phyloP scores from a whole-genome alignment of 352 stramenopile genomes.

The Phytopythium litorale region DNA sequence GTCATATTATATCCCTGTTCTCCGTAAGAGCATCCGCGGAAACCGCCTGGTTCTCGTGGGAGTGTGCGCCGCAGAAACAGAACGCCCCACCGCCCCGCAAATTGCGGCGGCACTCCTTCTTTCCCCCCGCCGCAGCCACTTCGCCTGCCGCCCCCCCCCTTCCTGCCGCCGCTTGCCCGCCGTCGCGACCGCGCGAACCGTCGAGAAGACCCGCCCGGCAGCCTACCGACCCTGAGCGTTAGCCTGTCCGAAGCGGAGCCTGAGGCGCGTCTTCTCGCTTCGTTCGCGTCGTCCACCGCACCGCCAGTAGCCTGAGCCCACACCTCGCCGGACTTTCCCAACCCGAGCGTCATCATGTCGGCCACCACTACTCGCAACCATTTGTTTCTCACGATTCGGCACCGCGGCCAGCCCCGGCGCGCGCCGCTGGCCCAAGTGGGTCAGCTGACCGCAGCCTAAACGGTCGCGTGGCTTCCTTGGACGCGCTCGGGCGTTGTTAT shows the following conservation, averaged over 20 bases:
- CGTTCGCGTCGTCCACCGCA: conserved; percentile 25
- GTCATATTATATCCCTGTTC: too few species aligned
- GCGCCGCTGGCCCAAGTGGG: conserved; percentile 12
- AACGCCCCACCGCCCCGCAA: not conserved
- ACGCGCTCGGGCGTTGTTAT: conserved; percentile 7
- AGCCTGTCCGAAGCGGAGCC: not conserved
- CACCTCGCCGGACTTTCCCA: conserved; percentile 15
- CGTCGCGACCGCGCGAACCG: conserved; percentile 3
- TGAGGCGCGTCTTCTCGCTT: conserved; percentile 18
- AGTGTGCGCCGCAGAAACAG: too few species aligned
- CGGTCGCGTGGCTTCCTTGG: conserved; percentile 17
- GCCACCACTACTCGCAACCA: conserved; percentile 18
- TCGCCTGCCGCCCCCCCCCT: not conserved
- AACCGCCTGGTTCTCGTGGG: too few species aligned
- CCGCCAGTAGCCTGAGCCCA: conserved; percentile 27
- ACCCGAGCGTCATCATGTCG: conserved; percentile 21
- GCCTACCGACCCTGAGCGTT: not conserved
- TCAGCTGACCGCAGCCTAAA: conserved; percentile 25
- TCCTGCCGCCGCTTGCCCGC: not conserved
- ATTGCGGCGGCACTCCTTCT: not conserved
- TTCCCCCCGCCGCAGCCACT: not conserved
- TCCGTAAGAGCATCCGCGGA: too few species aligned
- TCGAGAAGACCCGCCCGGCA: conserved; percentile 9
- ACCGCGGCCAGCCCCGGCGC: conserved; percentile 9
- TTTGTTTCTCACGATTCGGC: conserved; percentile 10